These are phyloP conservation scores for Xylariaceae sp. DNA, from an alignment of 2,329 filamentous ascomycete species.

Conservation along the genomic window DNA sequence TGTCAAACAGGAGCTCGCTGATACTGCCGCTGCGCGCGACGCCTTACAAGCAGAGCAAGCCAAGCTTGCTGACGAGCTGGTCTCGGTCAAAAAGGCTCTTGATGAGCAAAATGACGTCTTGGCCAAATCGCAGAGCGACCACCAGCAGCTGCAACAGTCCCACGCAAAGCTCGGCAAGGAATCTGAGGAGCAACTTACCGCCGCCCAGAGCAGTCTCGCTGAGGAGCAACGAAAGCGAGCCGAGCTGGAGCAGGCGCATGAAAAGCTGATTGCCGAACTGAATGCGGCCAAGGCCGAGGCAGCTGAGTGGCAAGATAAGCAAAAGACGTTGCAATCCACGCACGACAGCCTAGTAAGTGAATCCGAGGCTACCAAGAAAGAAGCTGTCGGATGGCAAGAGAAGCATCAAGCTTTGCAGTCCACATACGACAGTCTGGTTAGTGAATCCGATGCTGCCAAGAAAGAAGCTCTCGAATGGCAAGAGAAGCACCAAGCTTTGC, in stretches of 20 bases:
- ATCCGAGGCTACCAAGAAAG: conserved; percentile 31
- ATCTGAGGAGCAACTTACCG: conserved; percentile 29
- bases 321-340: conserved; percentile 30
- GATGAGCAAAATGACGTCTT: conserved; percentile 35
- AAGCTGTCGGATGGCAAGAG: conserved; percentile 37
- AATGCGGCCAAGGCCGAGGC: conserved; percentile 33
- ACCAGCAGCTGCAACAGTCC: conserved; percentile 24
- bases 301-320: conserved; percentile 35
- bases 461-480: conserved; percentile 32
- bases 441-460: conserved; percentile 33
- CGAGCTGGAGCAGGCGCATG: conserved; percentile 36
- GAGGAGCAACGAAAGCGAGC: conserved; percentile 42
- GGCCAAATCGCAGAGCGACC: conserved; percentile 30
- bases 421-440: conserved; percentile 26
- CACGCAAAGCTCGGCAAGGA: conserved; percentile 29
- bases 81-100: conserved; percentile 31
- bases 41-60: conserved; percentile 39
- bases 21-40: conserved; percentile 44
- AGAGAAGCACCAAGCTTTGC: conserved; percentile 25
- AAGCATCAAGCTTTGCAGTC: conserved; percentile 33
- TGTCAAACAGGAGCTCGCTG: conserved; percentile 45
- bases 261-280: conserved; percentile 34
- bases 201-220: conserved; percentile 35
- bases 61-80: conserved; percentile 37
- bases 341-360: conserved; percentile 36